Evolutionary conservation across 2,329 filamentous ascomycete genomes (phyloP), one percentile per base, ranked within the genome.

Genomic region (Colletotrichum nymphaeae): DNA sequence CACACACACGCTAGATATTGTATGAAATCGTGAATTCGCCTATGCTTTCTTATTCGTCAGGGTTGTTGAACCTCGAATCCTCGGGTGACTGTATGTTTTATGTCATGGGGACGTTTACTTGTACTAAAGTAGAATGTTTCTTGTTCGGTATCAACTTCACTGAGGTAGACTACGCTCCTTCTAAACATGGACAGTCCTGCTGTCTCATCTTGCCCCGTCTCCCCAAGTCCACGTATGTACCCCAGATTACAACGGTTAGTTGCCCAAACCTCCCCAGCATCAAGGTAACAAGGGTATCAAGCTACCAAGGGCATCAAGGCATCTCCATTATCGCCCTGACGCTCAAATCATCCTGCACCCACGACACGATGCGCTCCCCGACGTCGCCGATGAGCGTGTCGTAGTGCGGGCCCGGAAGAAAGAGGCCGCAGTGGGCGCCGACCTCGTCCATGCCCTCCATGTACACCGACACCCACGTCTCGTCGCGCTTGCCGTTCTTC

Each of bases 391-490:
- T 91, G n/a, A 96, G 84, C 75, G 83, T 84, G 77, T 95, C 93
- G 79, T 97, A 96, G 70, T 94, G 92, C 73, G 91, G 87, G 7
- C 93, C 92, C 0, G 89, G 83, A 57, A 94, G 90, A 83, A 97
- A 98, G 64, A 98, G 84, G 0, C 93, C 92, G 74, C 94, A 96
- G 80, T 97, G 95, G 11, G 95, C 95, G 7, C 90, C 92, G 1
- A 97, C 93, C 81, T 97, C 94, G 79, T 97, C 95, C 74, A 97
- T 91, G 65, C 91, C 92, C 71, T 93, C 89, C 93, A 98, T 97
- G 78, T 91, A 92, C 3, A 98, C 89, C 57, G 92, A 87, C 1
- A 95, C 85, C 95, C 95, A 98, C 19, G 92, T 90, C 5, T 88
- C 84, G 80, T 97, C 94, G 56, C 87, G 84, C 73, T 86, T 84